Evolutionary conservation across 2,329 filamentous ascomycete genomes (phyloP), one percentile per base, ranked within the genome.

Genomic region (Erysiphe pulchra): DNA sequence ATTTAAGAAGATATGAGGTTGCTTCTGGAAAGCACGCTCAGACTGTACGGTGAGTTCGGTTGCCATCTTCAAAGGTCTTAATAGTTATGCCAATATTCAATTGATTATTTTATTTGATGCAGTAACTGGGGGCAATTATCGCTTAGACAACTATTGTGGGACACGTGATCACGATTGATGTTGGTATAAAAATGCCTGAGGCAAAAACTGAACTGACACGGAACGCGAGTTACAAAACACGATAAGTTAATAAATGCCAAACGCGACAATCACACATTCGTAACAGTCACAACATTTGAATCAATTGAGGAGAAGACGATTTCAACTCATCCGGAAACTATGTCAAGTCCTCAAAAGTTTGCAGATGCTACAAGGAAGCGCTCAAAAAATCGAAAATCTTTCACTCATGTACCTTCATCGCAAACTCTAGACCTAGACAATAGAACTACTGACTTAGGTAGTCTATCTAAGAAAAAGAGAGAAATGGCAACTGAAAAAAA

Each of bases 11-110:
- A 98, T 93, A 71, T 98, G 90, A 68, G 90, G 90, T 77, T 98
- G 87, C 80, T 98, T 98, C 72, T 95, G 90, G 83, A 82, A 98
- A 76, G 90, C 90, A 74, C 90, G 87, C 80, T 98, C 90, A 67
- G 84, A 92, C 80, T 98, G 90, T 70, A 98, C 90, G 68, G 85
- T 92, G 73, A 94, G 76, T 75, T 93, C 85, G 76, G 85, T 93
- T 66, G 85, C 85, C 85, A 92, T 93, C 68, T 30, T 57, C 20
- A 3, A 24, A 24, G 20, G 20, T 24, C 3, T 24, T 24, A 24
- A 24, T 24, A 24, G 20, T 3, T 24, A 24, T 24, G 20, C 20
- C 20, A 24, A 3, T 6, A 24, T 24, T 24, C 20, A 24, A 24
- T 6, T 24, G 20, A 6, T 3, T 24, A 24, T 24, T 24, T 24